phyloP scores from a whole-genome alignment of 2,329 filamentous ascomycete species.

The Fusarium sp. region DNA sequence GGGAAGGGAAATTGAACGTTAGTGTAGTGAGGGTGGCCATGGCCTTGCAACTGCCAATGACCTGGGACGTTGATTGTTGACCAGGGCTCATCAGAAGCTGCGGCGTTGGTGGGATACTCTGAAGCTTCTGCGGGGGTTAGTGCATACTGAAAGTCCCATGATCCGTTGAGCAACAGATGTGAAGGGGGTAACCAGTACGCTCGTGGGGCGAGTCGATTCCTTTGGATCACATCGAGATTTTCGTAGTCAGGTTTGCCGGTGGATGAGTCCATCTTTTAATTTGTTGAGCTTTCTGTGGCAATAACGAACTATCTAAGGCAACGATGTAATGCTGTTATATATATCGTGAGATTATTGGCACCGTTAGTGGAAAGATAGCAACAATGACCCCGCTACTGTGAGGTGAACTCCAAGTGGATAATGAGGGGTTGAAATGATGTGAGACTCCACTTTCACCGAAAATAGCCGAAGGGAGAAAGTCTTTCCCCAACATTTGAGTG shows the following conservation, averaged over 20 bases:
- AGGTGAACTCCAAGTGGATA: background rate
- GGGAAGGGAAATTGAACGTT: slow-evolving; percentile 26
- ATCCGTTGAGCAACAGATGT: slow-evolving; percentile 18
- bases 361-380: background rate
- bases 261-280: fast-evolving
- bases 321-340: background rate
- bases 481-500: background rate
- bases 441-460: slow-evolving; percentile 19
- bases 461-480: slow-evolving; percentile 12
- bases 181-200: slow-evolving; percentile 24
- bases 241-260: slow-evolving; percentile 18
- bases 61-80: slow-evolving; percentile 1
- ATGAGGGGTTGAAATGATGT: slow-evolving; percentile 7
- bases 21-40: slow-evolving; percentile 19
- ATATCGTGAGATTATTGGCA: background rate
- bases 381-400: background rate
- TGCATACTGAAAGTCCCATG: slow-evolving; percentile 25
- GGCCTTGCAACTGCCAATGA: slow-evolving; percentile 22
- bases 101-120: background rate
- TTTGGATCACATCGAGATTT: slow-evolving; percentile 17
- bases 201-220: slow-evolving; percentile 10
- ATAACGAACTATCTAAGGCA: background rate
- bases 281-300: background rate
- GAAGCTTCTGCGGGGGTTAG: slow-evolving; percentile 3
- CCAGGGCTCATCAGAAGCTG: background rate